Base-by-base conservation (phyloP, 306 rosid genomes). In the Vachellia collinsii region DNA sequence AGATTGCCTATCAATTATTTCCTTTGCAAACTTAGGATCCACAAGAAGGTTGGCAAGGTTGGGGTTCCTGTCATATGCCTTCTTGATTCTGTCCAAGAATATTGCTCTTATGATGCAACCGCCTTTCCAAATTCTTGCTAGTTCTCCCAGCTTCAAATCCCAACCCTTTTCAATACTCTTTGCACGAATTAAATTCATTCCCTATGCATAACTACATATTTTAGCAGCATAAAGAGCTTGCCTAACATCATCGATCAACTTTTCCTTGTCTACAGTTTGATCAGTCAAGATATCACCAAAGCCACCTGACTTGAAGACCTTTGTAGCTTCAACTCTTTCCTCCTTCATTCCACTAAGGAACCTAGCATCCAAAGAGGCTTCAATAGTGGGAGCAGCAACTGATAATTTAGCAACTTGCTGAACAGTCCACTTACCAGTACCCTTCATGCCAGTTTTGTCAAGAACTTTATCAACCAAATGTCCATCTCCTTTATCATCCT, bases 41-140 rank as follows among this genome's bases (percentile, higher is more conserved):
- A 94, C 95, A n/a, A 94, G 98, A 85, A 94, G 97, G 80, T 88
- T 92, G 71, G 97, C 97, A 41, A 94, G 93, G 66, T 89, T 84
- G 29, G 91, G 59, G 82, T 94, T 92, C 72, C 97, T 85, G 70
- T 91, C 98, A 22, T 94, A 94, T 0, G 98, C 98, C 85, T 92
- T 81, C 88, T 91, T 94, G 84, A 94, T 92, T 81, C 98, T 80
- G 81, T 94, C 98, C 29, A 94, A 72, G 90, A 94, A 92, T 53
- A 91, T 84, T 3, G 97, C 96, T 65, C 97, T 86, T 70, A 94
- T 92, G 81, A 94, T 92, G 87, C 98, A 94, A 29, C 98, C 98
- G 3, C 97, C 98, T 87, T 94, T 94, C 98, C 98, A 94, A 63
- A 94, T 94, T 85, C 97, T 85, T 64, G 98, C 98, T 72, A 94